Base-by-base conservation (phyloP, 305 asterid genomes). In the Vinca major region DNA sequence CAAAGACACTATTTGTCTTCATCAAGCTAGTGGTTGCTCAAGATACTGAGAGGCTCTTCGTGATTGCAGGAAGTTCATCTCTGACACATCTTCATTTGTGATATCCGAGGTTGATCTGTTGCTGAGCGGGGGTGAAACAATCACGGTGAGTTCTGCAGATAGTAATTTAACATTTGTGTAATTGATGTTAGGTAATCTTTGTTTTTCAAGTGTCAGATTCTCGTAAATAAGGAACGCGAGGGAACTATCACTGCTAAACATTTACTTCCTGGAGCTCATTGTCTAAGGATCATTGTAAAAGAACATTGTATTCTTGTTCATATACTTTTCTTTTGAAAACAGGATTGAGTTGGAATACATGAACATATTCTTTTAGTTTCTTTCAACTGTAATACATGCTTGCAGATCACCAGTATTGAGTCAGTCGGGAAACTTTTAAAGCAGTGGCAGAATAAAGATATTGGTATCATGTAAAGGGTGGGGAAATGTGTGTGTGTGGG, bases 51-150 rank as follows among this genome's bases (percentile, higher is more conserved):
- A 60, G 21, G 10, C 60, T 44, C 55, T 73, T 73, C 63, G n/a
- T 74, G 60, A 37, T 66, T 74, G 73, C 88, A 91, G 99, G 86
- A 85, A 89, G 62, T 69, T 75, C 72, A 76, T 78, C 72, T 72
- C 80, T 58, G 95, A 80, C 65, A 71, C 84, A 73, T 74, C 96
- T 75, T 79, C 81, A 36, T 89, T 84, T 79, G 67, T 83, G 69
- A 73, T 83, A 76, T 86, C 95, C 36, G 99, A 91, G 85, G 90
- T 82, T 78, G 96, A 80, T 72, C 67, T 87, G 73, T 74, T 81
- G 53, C 79, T 94, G 51, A 82, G 73, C 73, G 96, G 89, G 47
- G 95, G 90, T 63, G 93, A 89, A 88, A 83, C 85, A 37, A 73
- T 79, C 66, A 49, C 71, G 98, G 99, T 94, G 77, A 85, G 96